Conservation (phyloP, 768 basidiomycete species). For the Brasilioporus rufonigricans region DNA sequence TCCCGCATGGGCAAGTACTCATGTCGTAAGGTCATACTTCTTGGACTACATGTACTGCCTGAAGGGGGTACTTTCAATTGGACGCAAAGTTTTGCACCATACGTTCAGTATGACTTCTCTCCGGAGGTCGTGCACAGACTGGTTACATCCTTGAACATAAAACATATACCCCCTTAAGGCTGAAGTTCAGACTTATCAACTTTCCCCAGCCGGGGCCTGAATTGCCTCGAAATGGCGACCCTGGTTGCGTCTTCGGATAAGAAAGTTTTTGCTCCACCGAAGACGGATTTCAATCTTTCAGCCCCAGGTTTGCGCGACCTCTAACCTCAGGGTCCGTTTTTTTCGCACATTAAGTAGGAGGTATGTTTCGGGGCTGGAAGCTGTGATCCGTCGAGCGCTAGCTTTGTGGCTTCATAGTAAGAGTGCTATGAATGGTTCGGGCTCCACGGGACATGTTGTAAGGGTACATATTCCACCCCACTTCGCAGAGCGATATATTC, state of each 20-base stretch:
- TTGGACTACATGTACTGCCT: background rate
- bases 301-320: background rate
- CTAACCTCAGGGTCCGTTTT: background rate
- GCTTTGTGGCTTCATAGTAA: background rate
- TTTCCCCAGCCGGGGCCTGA: too few relatives aligned
- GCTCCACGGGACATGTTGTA: background rate
- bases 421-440: background rate
- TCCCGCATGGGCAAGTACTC: too few relatives aligned
- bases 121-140: background rate
- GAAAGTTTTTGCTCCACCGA: background rate
- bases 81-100: background rate
- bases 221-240: background rate
- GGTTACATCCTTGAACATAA: too few relatives aligned
- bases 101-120: background rate
- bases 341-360: background rate
- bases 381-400: background rate
- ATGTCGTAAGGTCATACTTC: too few relatives aligned
- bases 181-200: too few relatives aligned
- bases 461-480: background rate
- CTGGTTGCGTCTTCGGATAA: background rate
- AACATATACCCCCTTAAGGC: too few relatives aligned
- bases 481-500: background rate
- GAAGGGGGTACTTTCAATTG: too few relatives aligned
- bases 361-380: background rate
- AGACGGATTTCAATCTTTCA: background rate